Evolutionary conservation across 192 early-diverging fungal genomes (phyloP), one percentile per base, ranked within the genome.

Genomic region (Entomortierella chlamydospora): DNA sequence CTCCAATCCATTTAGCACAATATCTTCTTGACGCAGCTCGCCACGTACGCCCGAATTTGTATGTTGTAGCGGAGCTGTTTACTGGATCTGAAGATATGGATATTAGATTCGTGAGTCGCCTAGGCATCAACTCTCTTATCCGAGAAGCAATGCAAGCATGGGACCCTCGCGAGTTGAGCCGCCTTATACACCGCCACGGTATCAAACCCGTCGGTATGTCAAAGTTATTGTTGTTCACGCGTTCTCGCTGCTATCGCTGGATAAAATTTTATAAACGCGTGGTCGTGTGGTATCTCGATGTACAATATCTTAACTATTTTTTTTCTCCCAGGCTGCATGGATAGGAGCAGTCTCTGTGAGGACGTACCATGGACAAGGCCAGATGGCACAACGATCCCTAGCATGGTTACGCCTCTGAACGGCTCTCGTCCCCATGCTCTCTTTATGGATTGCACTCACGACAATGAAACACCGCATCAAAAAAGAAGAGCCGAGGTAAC

Each of bases 401-500:
- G 84, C 31, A 51, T 90, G 43, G 81, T 97, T 4, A 89, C 94
- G 13, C 86, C 95, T 20, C 77, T 97, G 17, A 85, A 86, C 31
- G 96, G 93, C 15, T 94, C 94, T 10, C 82, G 82, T 22, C 95
- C 97, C 5, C 97, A 99, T 68, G 95, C 96, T 8, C 86, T 99
- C 12, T 97, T 99, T 78, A 98, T 99, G 91, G 98, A 99, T 81
- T 98, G 97, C 86, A 99, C 98, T 15, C 98, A 99, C 64, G 98
- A 99, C 82, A 99, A 99, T 76, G 95, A 98, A 82, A 94, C 94
- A 2, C 98, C 98, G 2, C 87, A 92, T 26, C 95, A 99, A 76
- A 96, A 95, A 56, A 87, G 97, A 58, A 90, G 90, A 0, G 91
- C 95, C 4, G 90, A 82, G 61, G 64, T 76, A 64, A 20, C 20